A percentile compares a stretch with the other conserved stretches of the same genome.
These are phyloP conservation scores for Aurantiochytrium sp. DNA, from an alignment of 108 stramenopile genomes.

Conservation along the genomic window DNA sequence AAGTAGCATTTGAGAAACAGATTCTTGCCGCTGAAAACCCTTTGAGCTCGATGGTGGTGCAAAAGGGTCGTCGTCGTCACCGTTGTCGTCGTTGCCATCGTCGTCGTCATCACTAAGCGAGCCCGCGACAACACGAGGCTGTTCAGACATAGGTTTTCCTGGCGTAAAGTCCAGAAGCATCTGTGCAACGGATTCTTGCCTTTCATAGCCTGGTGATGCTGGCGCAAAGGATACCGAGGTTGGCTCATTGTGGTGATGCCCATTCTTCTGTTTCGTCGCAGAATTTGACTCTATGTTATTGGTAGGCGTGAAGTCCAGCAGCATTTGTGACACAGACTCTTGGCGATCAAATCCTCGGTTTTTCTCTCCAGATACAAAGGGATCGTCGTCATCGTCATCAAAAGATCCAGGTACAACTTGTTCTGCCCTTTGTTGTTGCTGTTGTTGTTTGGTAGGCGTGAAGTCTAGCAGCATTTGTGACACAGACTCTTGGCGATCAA, in stretches of 20 bases:
- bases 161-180: neutral
- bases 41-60: neutral
- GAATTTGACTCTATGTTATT: neutral
- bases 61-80: neutral
- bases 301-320: neutral
- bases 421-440: neutral
- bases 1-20: neutral
- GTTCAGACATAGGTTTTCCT: neutral
- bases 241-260: too few species aligned
- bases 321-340: neutral
- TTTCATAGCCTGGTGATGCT: neutral
- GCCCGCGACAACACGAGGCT: neutral
- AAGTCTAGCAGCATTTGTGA: neutral
- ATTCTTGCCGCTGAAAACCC: neutral
- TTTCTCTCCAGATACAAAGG: neutral
- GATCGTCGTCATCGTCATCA: neutral
- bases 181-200: neutral
- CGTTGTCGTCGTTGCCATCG: neutral
- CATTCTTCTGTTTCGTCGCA: too few species aligned
- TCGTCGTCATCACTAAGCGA: neutral
- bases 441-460: neutral
- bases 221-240: too few species aligned
- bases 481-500: too few species aligned
- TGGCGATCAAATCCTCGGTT: neutral
- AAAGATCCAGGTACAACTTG: neutral